phyloP scores from a whole-genome alignment of 768 basidiomycete species.

The Bullera alba region DNA sequence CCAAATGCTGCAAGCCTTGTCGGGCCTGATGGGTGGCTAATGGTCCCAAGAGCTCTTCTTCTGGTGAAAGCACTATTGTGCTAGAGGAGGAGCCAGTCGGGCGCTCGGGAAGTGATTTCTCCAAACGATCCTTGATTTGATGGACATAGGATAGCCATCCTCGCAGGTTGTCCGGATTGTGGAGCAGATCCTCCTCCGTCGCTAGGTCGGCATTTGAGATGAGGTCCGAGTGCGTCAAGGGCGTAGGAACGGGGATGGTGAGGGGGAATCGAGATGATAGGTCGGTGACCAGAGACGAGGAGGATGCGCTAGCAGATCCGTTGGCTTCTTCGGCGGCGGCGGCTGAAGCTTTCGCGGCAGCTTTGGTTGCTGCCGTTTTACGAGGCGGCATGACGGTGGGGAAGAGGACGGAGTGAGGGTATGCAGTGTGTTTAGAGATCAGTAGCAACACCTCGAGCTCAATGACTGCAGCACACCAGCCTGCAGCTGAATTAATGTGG shows the following conservation, averaged over 20 bases:
- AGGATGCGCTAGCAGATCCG: too few relatives aligned
- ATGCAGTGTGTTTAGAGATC: too few relatives aligned
- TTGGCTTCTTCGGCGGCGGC: too few relatives aligned
- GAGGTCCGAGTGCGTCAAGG: conserved; percentile 67
- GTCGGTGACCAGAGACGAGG: conserved; percentile 23
- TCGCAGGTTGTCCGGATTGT: conserved; percentile 83
- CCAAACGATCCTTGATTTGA: conserved; percentile 62
- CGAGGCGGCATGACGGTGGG: too few relatives aligned
- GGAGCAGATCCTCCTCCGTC: conserved; percentile 86
- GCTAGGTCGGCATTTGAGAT: conserved; percentile 68
- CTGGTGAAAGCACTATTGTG: too few relatives aligned
- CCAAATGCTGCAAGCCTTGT: conserved; percentile 70
- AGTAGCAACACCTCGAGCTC: too few relatives aligned
- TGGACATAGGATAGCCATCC: conserved; percentile 88
- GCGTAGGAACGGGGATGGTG: conserved; percentile 75
- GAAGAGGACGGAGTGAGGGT: too few relatives aligned
- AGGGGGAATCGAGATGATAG: conserved; percentile 66
- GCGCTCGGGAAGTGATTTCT: conserved; percentile 36
- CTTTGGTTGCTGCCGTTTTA: too few relatives aligned
- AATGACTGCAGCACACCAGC: too few relatives aligned
- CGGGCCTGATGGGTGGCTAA: conserved; percentile 67
- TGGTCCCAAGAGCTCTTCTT: conserved; percentile 61
- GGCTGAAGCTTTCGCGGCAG: too few relatives aligned
- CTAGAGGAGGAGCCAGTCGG: too few relatives aligned
- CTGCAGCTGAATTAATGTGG: too few relatives aligned